Percentiles rank a stretch among this genome's conserved stretches.
These are phyloP conservation scores for Aegilops umbellulata DNA, from an alignment of 176 grass and related monocot genomes.

Conservation along the genomic window DNA sequence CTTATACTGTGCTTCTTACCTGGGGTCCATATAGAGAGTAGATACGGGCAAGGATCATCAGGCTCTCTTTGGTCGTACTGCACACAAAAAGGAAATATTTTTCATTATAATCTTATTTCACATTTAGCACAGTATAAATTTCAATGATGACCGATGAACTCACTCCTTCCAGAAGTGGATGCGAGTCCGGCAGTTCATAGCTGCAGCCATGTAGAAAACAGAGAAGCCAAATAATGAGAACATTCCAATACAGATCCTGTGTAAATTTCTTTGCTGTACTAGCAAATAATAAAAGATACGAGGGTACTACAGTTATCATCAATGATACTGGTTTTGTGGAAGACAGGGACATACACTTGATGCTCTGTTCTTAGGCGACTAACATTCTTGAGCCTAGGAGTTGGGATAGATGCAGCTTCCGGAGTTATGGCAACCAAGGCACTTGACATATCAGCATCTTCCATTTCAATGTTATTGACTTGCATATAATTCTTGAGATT, in stretches of 20 bases:
- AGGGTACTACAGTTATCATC: background rate
- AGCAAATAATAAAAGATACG: background rate
- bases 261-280: background rate
- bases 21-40: constrained; percentile 84
- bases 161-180: constrained; percentile 65
- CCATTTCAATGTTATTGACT: constrained; percentile 69
- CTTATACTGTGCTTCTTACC: constrained; percentile 35
- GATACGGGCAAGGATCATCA: constrained; percentile 76
- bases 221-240: constrained; percentile 8
- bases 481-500: constrained; percentile 78
- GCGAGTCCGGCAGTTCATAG: constrained; percentile 79
- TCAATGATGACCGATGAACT: constrained; percentile 27
- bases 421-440: constrained; percentile 68
- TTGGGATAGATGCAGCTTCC: constrained; percentile 67
- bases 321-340: background rate
- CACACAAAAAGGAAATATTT: constrained; percentile 31
- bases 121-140: background rate
- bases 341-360: constrained; percentile 70
- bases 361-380: constrained; percentile 86
- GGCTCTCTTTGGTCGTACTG: constrained; percentile 68
- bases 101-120: background rate
- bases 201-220: constrained; percentile 43
- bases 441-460: constrained; percentile 77
- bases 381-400: constrained; percentile 75
- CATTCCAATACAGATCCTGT: background rate